phyloP scores from a whole-genome alignment of 257 asterid species.

The Schizonepeta tenuifolia region DNA sequence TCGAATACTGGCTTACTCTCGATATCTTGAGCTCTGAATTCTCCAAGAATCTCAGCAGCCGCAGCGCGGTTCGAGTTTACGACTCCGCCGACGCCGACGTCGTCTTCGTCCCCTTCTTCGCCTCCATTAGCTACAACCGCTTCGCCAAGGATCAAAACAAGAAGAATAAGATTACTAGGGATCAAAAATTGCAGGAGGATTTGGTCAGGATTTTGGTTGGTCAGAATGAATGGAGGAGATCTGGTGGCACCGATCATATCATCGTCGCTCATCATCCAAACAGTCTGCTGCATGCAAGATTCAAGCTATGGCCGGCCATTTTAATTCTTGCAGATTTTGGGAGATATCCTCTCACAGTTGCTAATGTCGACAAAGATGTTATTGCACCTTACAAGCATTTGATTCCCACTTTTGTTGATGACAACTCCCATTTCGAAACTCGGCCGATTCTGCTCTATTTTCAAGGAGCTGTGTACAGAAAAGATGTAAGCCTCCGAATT shows the following conservation, averaged over 20 bases:
- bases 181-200: slow-evolving; percentile 56
- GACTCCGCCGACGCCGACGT: slow-evolving; percentile 78
- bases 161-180: slow-evolving; percentile 37
- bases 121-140: slow-evolving; percentile 77
- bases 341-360: slow-evolving; percentile 67
- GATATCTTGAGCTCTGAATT: slow-evolving; percentile 69
- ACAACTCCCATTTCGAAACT: slow-evolving; percentile 52
- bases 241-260: slow-evolving; percentile 76
- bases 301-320: slow-evolving; percentile 77
- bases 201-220: slow-evolving; percentile 57
- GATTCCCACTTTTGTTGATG: slow-evolving; percentile 46
- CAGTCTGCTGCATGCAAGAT: slow-evolving; percentile 70
- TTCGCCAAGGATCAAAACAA: slow-evolving; percentile 46
- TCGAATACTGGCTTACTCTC: slow-evolving; percentile 83
- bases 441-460: slow-evolving; percentile 75
- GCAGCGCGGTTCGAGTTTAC: slow-evolving; percentile 58
- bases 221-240: slow-evolving; percentile 74
- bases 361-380: slow-evolving; percentile 75
- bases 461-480: slow-evolving; percentile 86
- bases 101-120: slow-evolving; percentile 77
- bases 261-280: slow-evolving; percentile 88
- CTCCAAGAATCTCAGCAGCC: slow-evolving; percentile 41
- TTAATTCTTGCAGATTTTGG: slow-evolving; percentile 79
- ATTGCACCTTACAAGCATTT: slow-evolving; percentile 86
- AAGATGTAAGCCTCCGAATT: too few species aligned